Conservation (phyloP, 345 rosid species). For the Boechera divaricarpa region DNA sequence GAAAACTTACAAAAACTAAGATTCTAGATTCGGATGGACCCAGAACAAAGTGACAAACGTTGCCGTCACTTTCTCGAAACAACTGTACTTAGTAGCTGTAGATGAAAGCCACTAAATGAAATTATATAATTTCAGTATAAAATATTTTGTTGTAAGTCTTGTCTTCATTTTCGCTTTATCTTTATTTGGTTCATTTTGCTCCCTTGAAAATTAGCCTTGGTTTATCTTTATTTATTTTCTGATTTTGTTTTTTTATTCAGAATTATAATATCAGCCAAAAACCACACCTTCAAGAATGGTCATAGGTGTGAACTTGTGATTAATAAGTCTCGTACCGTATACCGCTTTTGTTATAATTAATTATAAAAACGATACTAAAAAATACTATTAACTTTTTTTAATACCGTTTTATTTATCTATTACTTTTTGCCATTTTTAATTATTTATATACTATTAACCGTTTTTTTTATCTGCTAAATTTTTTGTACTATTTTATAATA, state of each 20-base stretch:
- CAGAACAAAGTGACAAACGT: constrained; percentile 1
- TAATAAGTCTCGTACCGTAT: neutral
- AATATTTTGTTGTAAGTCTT: neutral
- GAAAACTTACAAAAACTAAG: neutral
- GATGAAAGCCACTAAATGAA: constrained; percentile 21
- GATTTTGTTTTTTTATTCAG: neutral
- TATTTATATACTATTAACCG: too few relatives aligned
- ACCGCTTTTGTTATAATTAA: neutral
- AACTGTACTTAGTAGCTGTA: constrained; percentile 37
- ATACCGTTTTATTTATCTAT: too few relatives aligned
- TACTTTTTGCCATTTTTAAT: too few relatives aligned
- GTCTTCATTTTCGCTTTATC: neutral
- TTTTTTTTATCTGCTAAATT: too few relatives aligned
- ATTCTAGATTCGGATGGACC: constrained; percentile 36
- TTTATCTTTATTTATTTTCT: neutral
- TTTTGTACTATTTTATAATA: too few relatives aligned
- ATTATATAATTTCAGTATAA: neutral
- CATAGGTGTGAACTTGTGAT: too few relatives aligned
- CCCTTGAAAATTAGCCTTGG: neutral
- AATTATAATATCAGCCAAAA: neutral
- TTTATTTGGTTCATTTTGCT: neutral
- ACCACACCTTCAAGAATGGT: too few relatives aligned
- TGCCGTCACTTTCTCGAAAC: constrained; percentile 30
- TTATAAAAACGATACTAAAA: too few relatives aligned
- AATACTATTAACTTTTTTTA: too few relatives aligned